Evolutionary conservation across 2,329 filamentous ascomycete species (phyloP), one percentile per base, ranked within the genome.

Genomic region (Arthroderma sp.): DNA sequence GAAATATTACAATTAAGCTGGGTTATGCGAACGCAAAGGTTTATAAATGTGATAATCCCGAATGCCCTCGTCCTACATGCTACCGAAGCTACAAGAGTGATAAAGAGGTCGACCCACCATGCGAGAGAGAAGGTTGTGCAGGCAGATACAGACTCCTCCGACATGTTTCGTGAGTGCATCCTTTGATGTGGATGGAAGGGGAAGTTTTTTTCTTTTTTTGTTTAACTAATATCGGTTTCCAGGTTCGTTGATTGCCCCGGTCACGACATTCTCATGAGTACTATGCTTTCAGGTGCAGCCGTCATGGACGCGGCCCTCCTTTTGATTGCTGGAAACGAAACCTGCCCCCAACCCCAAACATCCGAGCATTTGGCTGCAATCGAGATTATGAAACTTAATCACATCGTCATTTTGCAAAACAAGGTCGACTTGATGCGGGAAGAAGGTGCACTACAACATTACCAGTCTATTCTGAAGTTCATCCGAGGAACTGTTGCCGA

Each of bases 211-310:
- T 22, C n/a, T 33, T 38, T 36, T 47, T 53, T 50, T 53, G 15
- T 30, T 40, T 45, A 31, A 36, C 11, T 44, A 42, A 15, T 15
- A 2, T 34, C 29, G 36, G 30, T 48, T 39, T 39, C 50, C 54
- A 89, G 85, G 10, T 98, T 96, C 65, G 91, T 96, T 55, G 91
- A 96, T 68, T 96, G 91, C 75, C 91, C 91, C 46, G 91, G 91
- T 68, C 91, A 98, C 85, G 91, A 98, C 71, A 98, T 98, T 87
- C 88, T 98, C 66, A 98, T 98, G 91, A 96, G 89, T 70, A 98
- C 91, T 58, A 98, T 98, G 91, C 81, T 98, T 75, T 98, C 91
- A 61, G 91, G 91, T 61, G 91, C 91, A 57, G 91, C 91, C 52
- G 91, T 98, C 77, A 98, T 98, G 91, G 91, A 98, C 69, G 91